These are phyloP conservation scores for Cutaneotrichosporon daszewskae DNA, from an alignment of 1,284 basidiomycete genomes.

Conservation along the genomic window DNA sequence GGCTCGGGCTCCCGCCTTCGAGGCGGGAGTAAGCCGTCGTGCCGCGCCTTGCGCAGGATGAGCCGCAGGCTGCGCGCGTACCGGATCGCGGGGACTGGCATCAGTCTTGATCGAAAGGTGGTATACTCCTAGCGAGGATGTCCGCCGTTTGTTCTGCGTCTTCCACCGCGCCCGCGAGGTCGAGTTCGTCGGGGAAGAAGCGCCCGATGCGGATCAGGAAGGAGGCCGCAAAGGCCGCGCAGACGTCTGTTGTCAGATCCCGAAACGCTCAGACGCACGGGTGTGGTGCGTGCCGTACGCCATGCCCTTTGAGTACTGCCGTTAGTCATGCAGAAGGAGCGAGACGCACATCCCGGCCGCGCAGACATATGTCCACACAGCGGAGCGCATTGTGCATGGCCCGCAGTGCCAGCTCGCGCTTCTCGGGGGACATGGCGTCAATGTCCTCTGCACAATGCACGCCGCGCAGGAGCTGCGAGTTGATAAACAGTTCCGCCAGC, in stretches of 20 bases:
- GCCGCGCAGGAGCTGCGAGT: constrained; percentile 26
- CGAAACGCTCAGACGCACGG: not conserved
- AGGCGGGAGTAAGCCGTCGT: constrained; percentile 29
- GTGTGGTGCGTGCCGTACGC: constrained; percentile 55
- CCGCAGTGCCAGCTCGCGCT: constrained; percentile 22
- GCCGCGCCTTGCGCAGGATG: constrained; percentile 70
- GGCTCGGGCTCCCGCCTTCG: not conserved
- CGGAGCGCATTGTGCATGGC: constrained; percentile 26
- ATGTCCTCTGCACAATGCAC: constrained; percentile 20
- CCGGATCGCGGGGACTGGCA: constrained; percentile 73
- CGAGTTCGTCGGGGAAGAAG: constrained; percentile 78
- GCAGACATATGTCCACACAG: constrained; percentile 20
- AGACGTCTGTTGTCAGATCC: constrained; percentile 59
- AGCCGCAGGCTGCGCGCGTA: constrained; percentile 75
- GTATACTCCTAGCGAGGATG: constrained; percentile 67
- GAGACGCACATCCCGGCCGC: constrained; percentile 12
- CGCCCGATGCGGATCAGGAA: constrained; percentile 78
- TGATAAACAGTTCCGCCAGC: constrained; percentile 22
- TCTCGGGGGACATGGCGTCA: constrained; percentile 19
- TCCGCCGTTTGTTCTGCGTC: constrained; percentile 71
- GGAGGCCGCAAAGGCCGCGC: constrained; percentile 84
- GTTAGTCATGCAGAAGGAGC: not conserved
- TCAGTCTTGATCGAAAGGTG: not conserved
- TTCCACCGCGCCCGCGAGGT: constrained; percentile 65
- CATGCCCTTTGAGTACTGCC: constrained; percentile 73